A percentile compares a stretch with the other conserved stretches of the same genome.
Conservation (phyloP, 352 stramenopile species). For the Globisporangium parvum region DNA sequence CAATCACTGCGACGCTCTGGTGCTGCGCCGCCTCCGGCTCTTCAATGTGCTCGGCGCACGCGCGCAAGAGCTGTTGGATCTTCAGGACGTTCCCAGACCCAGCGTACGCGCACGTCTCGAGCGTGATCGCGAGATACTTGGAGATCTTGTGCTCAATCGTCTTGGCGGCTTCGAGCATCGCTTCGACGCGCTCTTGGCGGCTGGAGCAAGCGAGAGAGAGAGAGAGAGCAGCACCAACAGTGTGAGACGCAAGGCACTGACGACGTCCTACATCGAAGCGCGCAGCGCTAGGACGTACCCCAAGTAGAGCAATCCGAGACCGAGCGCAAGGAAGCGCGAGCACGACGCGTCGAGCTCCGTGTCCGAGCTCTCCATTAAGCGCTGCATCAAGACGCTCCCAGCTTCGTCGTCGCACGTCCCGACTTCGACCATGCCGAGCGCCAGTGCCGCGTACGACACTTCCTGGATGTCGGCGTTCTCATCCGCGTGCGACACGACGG, state of each 20-base stretch:
- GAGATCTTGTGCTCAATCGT: constrained; percentile 98
- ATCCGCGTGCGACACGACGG: constrained; percentile 88
- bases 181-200: constrained; percentile 93
- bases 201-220: constrained; percentile 16
- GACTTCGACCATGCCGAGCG: constrained; percentile 98
- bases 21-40: constrained; percentile 73
- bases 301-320: constrained; percentile 97
- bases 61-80: constrained; percentile 96
- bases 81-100: constrained; percentile 98
- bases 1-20: constrained; percentile 95
- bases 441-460: constrained; percentile 91
- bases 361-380: constrained; percentile 97
- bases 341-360: constrained; percentile 96
- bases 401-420: constrained; percentile 97
- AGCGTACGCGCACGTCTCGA: constrained; percentile 98
- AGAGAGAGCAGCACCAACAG: constrained; percentile 3
- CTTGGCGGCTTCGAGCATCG: constrained; percentile 97
- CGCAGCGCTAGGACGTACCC: constrained; percentile 57
- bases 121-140: constrained; percentile 94
- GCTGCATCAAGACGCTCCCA: constrained; percentile 94
- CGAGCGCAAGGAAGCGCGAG: constrained; percentile 95
- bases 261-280: neutral
- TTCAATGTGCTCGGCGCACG: constrained; percentile 96
- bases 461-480: constrained; percentile 92
- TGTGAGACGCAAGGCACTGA: neutral